These are phyloP conservation scores for Penium margaritaceum DNA, from an alignment of 139 green algal species.

Conservation along the genomic window DNA sequence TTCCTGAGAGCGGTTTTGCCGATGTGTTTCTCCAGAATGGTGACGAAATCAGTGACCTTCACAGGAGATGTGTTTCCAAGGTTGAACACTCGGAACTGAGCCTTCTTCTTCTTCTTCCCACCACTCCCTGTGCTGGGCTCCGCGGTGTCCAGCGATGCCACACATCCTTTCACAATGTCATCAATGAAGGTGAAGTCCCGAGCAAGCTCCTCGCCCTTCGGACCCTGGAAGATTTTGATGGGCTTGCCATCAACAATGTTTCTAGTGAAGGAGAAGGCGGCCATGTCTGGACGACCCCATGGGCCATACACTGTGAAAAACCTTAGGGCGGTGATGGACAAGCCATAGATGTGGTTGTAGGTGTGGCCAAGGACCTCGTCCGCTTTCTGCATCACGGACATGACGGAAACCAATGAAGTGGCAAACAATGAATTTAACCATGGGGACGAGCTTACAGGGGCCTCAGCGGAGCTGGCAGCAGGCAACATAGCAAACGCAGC, in stretches of 20 bases:
- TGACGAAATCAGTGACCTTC: constrained; percentile 61
- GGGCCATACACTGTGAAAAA: constrained; percentile 85
- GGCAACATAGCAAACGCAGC: neutral
- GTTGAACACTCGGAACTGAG: constrained; percentile 56
- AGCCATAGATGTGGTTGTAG: constrained; percentile 65
- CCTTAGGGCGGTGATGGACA: constrained; percentile 57
- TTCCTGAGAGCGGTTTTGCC: constrained; percentile 45
- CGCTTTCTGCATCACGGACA: no score
- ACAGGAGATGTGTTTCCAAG: constrained; percentile 67
- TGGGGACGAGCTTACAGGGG: no score
- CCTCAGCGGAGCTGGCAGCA: no score
- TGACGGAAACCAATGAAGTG: no score
- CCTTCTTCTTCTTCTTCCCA: constrained; percentile 22
- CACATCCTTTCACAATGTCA: constrained; percentile 61
- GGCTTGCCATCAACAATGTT: constrained; percentile 52
- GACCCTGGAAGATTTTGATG: constrained; percentile 60
- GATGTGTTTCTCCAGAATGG: constrained; percentile 54
- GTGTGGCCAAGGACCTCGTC: constrained; percentile 64
- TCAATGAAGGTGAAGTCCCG: constrained; percentile 77
- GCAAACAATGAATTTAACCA: no score
- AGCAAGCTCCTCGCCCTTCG: constrained; percentile 32
- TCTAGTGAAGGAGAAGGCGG: constrained; percentile 62
- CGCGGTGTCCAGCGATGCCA: constrained; percentile 54
- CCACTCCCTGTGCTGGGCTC: constrained; percentile 24
- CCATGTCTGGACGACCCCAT: constrained; percentile 66